These are phyloP conservation scores for Pulveroboletus frians DNA, from an alignment of 768 basidiomycete genomes.

Conservation along the genomic window DNA sequence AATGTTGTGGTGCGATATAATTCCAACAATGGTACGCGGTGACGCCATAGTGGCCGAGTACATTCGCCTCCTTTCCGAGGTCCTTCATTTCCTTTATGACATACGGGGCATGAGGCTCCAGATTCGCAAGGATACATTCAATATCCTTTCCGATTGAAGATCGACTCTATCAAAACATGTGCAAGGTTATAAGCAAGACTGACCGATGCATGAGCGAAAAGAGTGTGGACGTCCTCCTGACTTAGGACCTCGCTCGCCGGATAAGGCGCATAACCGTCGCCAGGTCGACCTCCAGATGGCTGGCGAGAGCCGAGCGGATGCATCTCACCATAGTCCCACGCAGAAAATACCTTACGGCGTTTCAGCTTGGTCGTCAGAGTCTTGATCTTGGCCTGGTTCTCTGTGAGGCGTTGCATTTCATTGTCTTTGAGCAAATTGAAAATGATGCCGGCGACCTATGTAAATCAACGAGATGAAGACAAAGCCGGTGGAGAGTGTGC, in stretches of 20 bases:
- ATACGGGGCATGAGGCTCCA: background rate
- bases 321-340: constrained; percentile 1
- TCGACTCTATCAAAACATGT: background rate
- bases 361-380: background rate
- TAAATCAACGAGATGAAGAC: too few species aligned
- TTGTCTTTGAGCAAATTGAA: background rate
- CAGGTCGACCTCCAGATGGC: background rate
- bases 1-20: constrained; percentile 3
- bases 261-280: constrained; percentile 2
- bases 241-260: background rate
- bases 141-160: background rate
- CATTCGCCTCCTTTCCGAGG: background rate
- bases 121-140: background rate
- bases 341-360: background rate
- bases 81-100: background rate
- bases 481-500: too few species aligned
- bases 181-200: background rate
- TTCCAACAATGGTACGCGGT: constrained; percentile 9
- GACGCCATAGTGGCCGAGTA: background rate
- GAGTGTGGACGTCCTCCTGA: background rate
- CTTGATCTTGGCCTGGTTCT: constrained; percentile 7
- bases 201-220: background rate
- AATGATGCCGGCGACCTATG: background rate
- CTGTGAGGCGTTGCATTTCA: accelerated
- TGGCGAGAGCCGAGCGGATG: background rate